A percentile compares a stretch with the other conserved stretches of the same genome.
phyloP scores from a whole-genome alignment of 2,329 filamentous ascomycete genomes.

The Hypoxylon sp. region DNA sequence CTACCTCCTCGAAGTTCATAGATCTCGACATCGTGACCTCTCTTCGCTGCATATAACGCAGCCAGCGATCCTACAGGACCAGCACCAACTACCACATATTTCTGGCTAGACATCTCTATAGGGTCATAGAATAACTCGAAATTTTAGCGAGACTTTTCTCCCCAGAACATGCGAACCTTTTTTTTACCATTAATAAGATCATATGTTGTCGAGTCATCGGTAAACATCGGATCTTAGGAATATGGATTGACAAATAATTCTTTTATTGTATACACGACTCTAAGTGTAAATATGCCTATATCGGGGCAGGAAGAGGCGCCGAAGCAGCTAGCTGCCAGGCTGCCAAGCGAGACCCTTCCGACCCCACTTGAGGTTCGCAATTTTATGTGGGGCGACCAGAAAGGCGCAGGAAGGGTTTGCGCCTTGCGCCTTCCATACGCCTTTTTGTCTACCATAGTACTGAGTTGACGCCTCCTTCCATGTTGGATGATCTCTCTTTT shows the following conservation, averaged over 20 bases:
- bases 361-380: conserved; percentile 3
- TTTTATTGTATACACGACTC: neutral
- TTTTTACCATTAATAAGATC: neutral
- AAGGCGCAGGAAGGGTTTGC: conserved; percentile 22
- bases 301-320: neutral
- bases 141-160: neutral
- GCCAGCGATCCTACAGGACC: conserved; percentile 94
- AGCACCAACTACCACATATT: conserved; percentile 88
- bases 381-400: conserved; percentile 20
- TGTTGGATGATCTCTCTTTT: too few relatives aligned
- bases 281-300: neutral
- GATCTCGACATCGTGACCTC: conserved; percentile 91
- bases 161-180: neutral
- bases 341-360: conserved; percentile 1
- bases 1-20: conserved; percentile 94
- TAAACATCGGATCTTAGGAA: neutral
- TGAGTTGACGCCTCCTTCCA: neutral
- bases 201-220: neutral
- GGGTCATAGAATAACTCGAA: neutral
- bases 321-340: neutral
- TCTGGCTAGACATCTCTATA: conserved; percentile 64
- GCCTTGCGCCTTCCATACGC: conserved; percentile 28
- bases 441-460: conserved; percentile 15
- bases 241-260: neutral
- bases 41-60: conserved; percentile 89